These are phyloP conservation scores for Tilletia indica DNA, from an alignment of 1,284 basidiomycete genomes.

Conservation along the genomic window DNA sequence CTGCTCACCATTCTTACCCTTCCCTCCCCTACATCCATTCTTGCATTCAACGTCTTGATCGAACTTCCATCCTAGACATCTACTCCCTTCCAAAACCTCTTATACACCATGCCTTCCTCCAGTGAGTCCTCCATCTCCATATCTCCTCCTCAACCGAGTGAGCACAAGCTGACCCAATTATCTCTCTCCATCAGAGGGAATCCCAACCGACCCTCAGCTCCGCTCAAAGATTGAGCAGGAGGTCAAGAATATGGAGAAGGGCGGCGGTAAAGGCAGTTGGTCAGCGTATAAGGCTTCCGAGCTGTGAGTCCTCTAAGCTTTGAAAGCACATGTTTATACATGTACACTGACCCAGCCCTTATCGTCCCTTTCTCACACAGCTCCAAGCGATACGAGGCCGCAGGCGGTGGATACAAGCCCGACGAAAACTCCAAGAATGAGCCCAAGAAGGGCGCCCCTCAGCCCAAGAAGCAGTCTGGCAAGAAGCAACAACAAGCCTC, in stretches of 20 bases:
- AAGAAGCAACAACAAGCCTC: background rate
- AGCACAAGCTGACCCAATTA: background rate
- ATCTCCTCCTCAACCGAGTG: background rate
- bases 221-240: conserved; percentile 30
- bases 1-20: no score
- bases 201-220: conserved; percentile 10
- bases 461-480: conserved; percentile 2
- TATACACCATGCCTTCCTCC: background rate
- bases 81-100: no score
- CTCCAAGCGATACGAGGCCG: conserved; percentile 16
- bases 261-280: conserved; percentile 58
- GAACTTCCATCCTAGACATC: background rate
- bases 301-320: background rate
- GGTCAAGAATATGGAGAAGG: conserved; percentile 57
- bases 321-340: background rate
- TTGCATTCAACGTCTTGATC: background rate
- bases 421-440: conserved; percentile 11
- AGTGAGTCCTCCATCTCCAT: background rate
- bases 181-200: background rate
- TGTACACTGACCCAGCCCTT: background rate
- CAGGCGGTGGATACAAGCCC: conserved; percentile 6
- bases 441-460: conserved; percentile 13
- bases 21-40: no score
- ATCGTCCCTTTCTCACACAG: background rate
- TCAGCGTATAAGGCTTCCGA: conserved; percentile 55